Evolutionary conservation across 129 eudicot species (phyloP), one percentile per base, ranked within the genome.

Genomic region (Chrysanthemum lavandulifolium): DNA sequence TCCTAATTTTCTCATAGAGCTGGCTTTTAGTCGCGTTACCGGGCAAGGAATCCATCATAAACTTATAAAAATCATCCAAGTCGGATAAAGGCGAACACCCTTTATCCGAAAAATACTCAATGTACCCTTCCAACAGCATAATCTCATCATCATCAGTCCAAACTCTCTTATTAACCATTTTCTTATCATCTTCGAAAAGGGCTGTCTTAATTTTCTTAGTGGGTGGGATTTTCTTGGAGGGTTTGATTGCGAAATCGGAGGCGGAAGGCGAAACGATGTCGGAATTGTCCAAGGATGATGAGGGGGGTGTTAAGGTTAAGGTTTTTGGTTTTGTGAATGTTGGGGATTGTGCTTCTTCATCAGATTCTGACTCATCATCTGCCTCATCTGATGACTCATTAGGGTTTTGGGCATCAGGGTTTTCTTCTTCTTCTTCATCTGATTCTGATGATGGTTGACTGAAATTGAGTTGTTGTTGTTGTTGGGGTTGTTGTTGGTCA

Each of bases 61-160:
- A 86, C 33, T 76, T 78, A 67, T 83, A 75, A 67, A 85, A 87
- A 3, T 79, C 92, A 11, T 48, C 86, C 78, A 78, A 65, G 64
- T 86, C 84, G 0, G 86, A 58, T 27, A 61, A 55, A 0, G 91
- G 88, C 29, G 84, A 89, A 43, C 16, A 9, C 9, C 88, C 96
- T 23, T 64, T 77, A 14, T 48, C 50, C 6, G 12, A 16, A 31
- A 72, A 73, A 75, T 79, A 87, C 57, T 82, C 86, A 15, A 82
- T 49, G 68, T 84, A 59, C 3, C 94, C 94, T 31, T 82, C 60
- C 33, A 87, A 49, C 5, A 87, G 3, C 29, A 23, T 58, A 72
- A 85, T 62, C 66, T 87, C 87, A 68, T 87, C 89, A 0, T 77
- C 83, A 43, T 77, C 89, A 48, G 77, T 85, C 86, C 89, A 85